Evolutionary conservation across 2,329 filamentous ascomycete species (phyloP).

Genomic region (Ophiostoma piceae): DNA sequence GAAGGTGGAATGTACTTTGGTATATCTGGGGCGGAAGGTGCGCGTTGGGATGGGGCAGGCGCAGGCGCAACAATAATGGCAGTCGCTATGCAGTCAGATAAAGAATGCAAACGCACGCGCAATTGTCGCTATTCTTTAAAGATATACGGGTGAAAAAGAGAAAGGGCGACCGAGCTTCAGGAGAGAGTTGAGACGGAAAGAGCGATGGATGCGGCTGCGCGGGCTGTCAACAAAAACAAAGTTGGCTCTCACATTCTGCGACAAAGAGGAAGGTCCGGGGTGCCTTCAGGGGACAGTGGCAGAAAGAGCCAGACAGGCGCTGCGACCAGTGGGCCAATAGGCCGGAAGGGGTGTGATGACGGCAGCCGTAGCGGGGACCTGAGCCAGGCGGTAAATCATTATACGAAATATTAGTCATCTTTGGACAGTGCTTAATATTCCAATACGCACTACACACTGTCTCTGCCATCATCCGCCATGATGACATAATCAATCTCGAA

Average conservation of each 20-base stretch:
- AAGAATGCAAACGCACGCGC: not conserved
- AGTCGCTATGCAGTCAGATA: not conserved
- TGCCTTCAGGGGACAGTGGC: not conserved
- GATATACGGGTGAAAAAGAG: not conserved
- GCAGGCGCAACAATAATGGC: constrained; percentile 2
- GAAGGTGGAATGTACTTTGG: not conserved
- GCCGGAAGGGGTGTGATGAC: constrained; percentile 4
- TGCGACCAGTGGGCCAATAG: constrained; percentile 3
- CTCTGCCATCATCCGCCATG: not conserved
- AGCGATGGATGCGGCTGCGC: not conserved
- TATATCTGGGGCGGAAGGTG: constrained; percentile 3
- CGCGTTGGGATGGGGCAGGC: constrained; percentile 6
- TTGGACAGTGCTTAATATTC: not conserved
- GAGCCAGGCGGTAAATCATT: not conserved
- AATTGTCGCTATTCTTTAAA: not conserved
- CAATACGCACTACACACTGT: not conserved
- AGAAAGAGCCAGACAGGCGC: not conserved
- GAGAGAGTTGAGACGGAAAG: not conserved
- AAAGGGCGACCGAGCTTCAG: not conserved
- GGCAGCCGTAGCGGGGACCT: constrained; percentile 6
- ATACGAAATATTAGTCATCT: not conserved
- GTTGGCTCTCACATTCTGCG: not conserved
- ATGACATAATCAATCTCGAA: constrained; percentile 2
- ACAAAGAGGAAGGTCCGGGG: not conserved
- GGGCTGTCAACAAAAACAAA: constrained; percentile 1